Percentiles rank a stretch among this genome's conserved stretches.
These are phyloP conservation scores for Besnoitia besnoiti DNA, from an alignment of 169 alveolate species.

Conservation along the genomic window DNA sequence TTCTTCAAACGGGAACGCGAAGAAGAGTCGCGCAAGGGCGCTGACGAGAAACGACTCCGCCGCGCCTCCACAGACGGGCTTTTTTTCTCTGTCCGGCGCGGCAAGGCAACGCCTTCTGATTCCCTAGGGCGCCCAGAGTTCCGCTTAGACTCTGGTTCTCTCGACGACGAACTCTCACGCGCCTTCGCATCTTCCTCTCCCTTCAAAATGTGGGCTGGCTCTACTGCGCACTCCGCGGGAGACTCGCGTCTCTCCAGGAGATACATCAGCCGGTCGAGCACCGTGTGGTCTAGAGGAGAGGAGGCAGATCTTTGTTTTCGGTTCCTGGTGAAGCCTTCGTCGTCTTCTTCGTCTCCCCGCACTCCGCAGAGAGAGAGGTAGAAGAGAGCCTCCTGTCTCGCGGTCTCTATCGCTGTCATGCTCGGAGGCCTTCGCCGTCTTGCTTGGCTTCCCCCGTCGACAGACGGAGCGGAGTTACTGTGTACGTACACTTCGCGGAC, in stretches of 20 bases:
- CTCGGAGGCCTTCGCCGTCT: background rate
- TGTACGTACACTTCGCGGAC: conserved; percentile 30
- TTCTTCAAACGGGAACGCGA: background rate
- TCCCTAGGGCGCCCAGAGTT: too few relatives aligned
- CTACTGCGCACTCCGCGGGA: too few relatives aligned
- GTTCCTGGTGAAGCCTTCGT: background rate
- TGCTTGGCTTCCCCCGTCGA: background rate
- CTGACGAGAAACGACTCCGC: too few relatives aligned
- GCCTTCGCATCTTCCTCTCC: too few relatives aligned
- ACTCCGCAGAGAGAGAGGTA: conserved; percentile 2
- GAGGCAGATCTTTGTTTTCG: background rate
- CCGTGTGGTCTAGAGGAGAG: background rate
- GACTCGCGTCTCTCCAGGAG: background rate
- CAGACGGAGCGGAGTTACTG: background rate
- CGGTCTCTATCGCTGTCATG: background rate
- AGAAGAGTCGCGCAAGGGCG: too few relatives aligned
- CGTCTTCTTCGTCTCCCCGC: background rate
- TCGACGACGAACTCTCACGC: too few relatives aligned
- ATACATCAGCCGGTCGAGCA: background rate
- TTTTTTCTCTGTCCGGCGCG: too few relatives aligned
- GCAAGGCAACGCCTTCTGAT: too few relatives aligned
- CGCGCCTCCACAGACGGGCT: too few relatives aligned
- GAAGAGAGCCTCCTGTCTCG: background rate
- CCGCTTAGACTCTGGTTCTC: too few relatives aligned
- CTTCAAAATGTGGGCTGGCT: too few relatives aligned